A percentile compares a stretch with the other conserved stretches of the same genome.
phyloP scores from a whole-genome alignment of 139 green algal genomes.

The Eudorina sp. region DNA sequence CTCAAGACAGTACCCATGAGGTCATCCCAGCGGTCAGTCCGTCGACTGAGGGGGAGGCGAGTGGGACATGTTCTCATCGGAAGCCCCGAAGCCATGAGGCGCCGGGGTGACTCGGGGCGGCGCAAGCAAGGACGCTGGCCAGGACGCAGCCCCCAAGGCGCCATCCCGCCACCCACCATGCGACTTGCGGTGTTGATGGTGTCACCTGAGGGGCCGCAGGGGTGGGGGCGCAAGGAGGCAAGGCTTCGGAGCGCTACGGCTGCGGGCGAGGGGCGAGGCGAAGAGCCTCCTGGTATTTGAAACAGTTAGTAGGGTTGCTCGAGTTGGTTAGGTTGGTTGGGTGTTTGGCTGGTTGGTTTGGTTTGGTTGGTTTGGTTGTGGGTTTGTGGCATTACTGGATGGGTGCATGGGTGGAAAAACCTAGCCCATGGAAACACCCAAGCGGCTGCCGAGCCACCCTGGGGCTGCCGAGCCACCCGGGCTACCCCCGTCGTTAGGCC shows the following conservation, averaged over 20 bases:
- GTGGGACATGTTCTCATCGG: too few relatives aligned
- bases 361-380: too few relatives aligned
- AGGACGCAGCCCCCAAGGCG: not conserved
- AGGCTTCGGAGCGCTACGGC: not conserved
- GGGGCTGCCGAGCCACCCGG: too few relatives aligned
- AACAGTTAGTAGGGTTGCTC: not conserved
- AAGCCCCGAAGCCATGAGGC: too few relatives aligned
- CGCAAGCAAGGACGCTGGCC: not conserved
- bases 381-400: not conserved
- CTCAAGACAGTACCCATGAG: too few relatives aligned
- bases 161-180: conserved; percentile 62
- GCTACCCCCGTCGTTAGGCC: too few relatives aligned
- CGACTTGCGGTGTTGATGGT: conserved; percentile 71
- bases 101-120: not conserved
- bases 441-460: too few relatives aligned
- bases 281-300: not conserved
- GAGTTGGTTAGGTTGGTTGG: not conserved
- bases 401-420: too few relatives aligned
- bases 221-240: not conserved
- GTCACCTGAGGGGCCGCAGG: not conserved
- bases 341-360: not conserved
- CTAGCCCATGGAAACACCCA: too few relatives aligned
- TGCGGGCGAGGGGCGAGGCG: too few relatives aligned
- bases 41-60: too few relatives aligned
- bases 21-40: too few relatives aligned